phyloP scores from a whole-genome alignment of 129 eudicot species.

The Centaurea solstitialis region DNA sequence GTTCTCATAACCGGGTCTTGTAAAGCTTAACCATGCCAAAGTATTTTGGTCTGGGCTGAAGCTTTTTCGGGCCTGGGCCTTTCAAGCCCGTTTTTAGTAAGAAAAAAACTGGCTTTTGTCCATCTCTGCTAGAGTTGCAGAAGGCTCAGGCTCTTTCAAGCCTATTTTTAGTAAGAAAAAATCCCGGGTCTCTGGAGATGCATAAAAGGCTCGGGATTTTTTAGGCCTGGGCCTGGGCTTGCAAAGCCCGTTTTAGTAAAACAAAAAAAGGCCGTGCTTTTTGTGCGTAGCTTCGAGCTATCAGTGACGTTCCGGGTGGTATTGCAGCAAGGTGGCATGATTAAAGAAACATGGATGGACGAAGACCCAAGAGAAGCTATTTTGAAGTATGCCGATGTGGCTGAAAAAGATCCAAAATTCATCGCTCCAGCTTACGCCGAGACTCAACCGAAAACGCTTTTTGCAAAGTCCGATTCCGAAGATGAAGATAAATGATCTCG shows the following conservation, averaged over 20 bases:
- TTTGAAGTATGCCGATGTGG: slow-evolving; percentile 90
- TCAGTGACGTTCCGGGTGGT: slow-evolving; percentile 1
- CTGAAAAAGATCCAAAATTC: slow-evolving; percentile 88
- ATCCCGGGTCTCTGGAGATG: neutral
- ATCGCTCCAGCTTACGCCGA: slow-evolving; percentile 95
- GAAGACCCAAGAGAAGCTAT: slow-evolving; percentile 99
- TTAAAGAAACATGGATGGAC: slow-evolving; percentile 99
- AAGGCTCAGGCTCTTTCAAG: neutral
- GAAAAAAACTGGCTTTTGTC: neutral
- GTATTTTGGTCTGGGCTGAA: neutral
- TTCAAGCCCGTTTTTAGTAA: neutral
- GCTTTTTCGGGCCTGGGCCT: neutral
- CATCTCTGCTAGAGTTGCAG: neutral
- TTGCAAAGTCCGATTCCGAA: slow-evolving; percentile 86
- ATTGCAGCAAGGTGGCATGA: slow-evolving; percentile 96
- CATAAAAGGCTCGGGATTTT: neutral
- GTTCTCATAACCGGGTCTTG: too few species aligned
- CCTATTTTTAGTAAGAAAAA: neutral
- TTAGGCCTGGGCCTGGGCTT: neutral
- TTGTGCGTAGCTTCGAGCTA: slow-evolving; percentile 34
- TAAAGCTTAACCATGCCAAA: too few species aligned
- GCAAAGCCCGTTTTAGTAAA: neutral
- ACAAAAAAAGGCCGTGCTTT: neutral
- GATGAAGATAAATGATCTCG: slow-evolving; percentile 66
- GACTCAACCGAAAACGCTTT: slow-evolving; percentile 86